These are phyloP conservation scores for Spencermartinsiella ligniputridi DNA, from an alignment of 1,139 yeast species.

Conservation along the genomic window DNA sequence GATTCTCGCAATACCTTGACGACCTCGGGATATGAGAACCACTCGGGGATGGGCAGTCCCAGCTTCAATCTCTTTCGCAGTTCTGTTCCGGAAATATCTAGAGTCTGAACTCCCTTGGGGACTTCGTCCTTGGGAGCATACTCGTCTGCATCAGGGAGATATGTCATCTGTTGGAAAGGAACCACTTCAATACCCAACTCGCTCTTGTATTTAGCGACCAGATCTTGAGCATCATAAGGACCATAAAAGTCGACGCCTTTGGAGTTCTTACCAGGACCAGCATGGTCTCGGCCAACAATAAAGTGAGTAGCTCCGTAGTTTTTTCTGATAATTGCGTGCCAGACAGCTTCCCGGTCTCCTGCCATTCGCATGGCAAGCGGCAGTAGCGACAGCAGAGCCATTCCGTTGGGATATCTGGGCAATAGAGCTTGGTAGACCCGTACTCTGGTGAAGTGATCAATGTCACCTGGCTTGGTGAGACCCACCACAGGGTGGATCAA, in stretches of 20 bases:
- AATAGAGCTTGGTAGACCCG: conserved; percentile 90
- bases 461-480: conserved; percentile 94
- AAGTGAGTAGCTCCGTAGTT: conserved; percentile 96
- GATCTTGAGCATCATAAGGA: conserved; percentile 92
- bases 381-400: conserved; percentile 81
- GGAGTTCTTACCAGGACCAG: conserved; percentile 95
- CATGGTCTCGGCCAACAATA: conserved; percentile 97
- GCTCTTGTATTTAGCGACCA: conserved; percentile 67
- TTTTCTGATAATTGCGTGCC: conserved; percentile 97
- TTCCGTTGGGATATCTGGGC: conserved; percentile 88
- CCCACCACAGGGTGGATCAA: conserved; percentile 97
- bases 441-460: conserved; percentile 95
- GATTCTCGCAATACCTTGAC: conserved; percentile 86
- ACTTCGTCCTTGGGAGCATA: conserved; percentile 94
- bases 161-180: conserved; percentile 96
- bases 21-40: conserved; percentile 98
- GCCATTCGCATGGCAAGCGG: conserved; percentile 99
- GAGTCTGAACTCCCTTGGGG: conserved; percentile 72
- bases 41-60: conserved; percentile 86
- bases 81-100: conserved; percentile 94
- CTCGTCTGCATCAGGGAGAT: conserved; percentile 91
- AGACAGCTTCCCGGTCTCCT: conserved; percentile 96
- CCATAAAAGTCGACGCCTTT: conserved; percentile 94
- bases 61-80: conserved; percentile 81
- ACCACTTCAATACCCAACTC: conserved; percentile 88